Percentiles rank a stretch among this genome's conserved stretches.
Evolutionary conservation across 2,329 filamentous ascomycete genomes (phyloP).

Genomic region (Aspergillus thermomutatus): DNA sequence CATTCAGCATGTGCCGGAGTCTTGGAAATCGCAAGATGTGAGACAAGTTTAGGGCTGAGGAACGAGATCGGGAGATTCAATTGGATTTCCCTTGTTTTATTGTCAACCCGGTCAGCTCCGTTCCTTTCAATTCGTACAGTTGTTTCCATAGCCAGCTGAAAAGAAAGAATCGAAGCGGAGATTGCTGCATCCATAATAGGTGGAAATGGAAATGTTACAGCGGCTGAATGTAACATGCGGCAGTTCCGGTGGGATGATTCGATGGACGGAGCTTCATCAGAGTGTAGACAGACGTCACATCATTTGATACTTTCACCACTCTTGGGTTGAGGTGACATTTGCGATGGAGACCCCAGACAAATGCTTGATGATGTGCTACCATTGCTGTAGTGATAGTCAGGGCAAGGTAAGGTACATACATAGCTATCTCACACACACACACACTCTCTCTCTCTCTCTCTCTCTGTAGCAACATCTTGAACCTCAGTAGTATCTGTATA

Average conservation of each 20-base stretch:
- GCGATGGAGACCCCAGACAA: not conserved
- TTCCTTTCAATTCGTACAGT: not conserved
- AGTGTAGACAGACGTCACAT: not conserved
- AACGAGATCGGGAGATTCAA: not conserved
- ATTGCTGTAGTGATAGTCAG: not conserved
- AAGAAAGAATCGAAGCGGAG: too few relatives aligned
- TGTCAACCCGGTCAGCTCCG: not conserved
- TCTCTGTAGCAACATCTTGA: not conserved
- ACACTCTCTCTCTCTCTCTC: not conserved
- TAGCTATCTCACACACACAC: not conserved
- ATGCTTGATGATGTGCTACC: not conserved
- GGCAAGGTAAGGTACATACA: not conserved
- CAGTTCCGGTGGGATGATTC: not conserved
- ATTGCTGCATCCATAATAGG: too few relatives aligned
- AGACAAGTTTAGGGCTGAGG: not conserved
- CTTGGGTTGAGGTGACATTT: not conserved
- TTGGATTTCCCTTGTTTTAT: not conserved
- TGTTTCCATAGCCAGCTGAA: not conserved
- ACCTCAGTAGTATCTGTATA: too few relatives aligned
- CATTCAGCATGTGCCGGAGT: not conserved
- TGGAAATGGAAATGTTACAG: not conserved
- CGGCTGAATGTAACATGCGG: not conserved
- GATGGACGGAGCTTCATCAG: not conserved
- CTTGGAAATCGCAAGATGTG: not conserved
- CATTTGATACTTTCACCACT: not conserved